Evolutionary conservation across 805 yeast species (phyloP).

Genomic region (Blastobotrys attinorum): DNA sequence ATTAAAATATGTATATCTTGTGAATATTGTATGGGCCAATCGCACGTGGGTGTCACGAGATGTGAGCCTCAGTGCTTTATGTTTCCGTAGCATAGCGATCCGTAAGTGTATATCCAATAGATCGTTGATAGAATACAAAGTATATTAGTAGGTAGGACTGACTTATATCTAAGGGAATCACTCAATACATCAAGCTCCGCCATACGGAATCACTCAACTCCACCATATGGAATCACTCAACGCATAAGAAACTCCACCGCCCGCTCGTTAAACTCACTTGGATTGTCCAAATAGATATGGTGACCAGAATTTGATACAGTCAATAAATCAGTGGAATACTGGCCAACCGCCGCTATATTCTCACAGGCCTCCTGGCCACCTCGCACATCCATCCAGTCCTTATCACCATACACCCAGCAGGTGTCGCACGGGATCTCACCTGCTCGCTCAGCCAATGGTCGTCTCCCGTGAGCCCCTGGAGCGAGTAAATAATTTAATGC

Average conservation of each 20-base stretch:
- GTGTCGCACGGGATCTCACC: conserved; percentile 50
- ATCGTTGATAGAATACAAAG: too few relatives aligned
- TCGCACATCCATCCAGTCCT: conserved; percentile 56
- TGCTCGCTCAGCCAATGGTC: conserved; percentile 53
- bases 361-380: conserved; percentile 33
- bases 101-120: too few relatives aligned
- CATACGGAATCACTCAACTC: too few relatives aligned
- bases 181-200: too few relatives aligned
- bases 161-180: too few relatives aligned
- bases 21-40: too few relatives aligned
- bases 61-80: too few relatives aligned
- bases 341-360: conserved; percentile 11
- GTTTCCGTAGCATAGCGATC: too few relatives aligned
- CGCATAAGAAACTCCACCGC: neutral
- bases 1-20: too few relatives aligned
- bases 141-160: too few relatives aligned
- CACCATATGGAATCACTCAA: too few relatives aligned
- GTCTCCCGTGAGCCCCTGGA: conserved; percentile 86
- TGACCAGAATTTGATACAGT: conserved; percentile 46
- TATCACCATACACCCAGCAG: conserved; percentile 79
- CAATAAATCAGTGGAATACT: neutral
- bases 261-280: conserved; percentile 9
- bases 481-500: conserved; percentile 74
- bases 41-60: too few relatives aligned
- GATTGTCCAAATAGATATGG: conserved; percentile 62